Evolutionary conservation across 225 moss, liverwort and hornwort genomes (phyloP), one percentile per base, ranked within the genome.

Genomic region (Straminergon stramineum): DNA sequence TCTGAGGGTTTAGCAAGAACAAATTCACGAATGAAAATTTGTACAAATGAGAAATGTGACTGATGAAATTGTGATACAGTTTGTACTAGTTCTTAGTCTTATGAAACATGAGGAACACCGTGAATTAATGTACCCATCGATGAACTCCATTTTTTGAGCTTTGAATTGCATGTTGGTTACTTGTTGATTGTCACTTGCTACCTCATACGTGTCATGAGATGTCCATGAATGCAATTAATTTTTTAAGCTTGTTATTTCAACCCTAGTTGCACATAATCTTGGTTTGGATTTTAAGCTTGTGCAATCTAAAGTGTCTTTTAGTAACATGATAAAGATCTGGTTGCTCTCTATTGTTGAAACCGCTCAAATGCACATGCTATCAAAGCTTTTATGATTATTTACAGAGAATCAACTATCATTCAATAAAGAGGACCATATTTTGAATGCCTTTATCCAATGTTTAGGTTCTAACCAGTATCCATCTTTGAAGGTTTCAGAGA

Each of bases 401-500:
- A 20, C 3, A 74, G 10, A 65, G 34, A 69, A 61, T 52, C 32
- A 52, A 18, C 23, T 60, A 26, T 35, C 8, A 58, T 51, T 67
- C 24, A 65, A 37, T 86, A 15, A 8, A 55, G 41, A 81, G 5
- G 48, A 51, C 10, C 43, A 17, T 81, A 39, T 34, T 60, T 66
- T 85, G 11, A 58, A 28, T 75, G 81, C 67, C 1, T 85, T 82
- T 53, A 55, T 22, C 15, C 18, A 70, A 61, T 82, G 77, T 87
- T 75, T 66, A 88, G 70, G 77, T 77, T 88, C 83, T 91, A 91
- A 93, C 53, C 48, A 88, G n/a, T 92, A 68, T 84, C 82, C 89
- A 51, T 82, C 86, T 81, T 88, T 91, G 90, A 94, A 99, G 98
- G 94, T 95, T 91, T 92, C 90, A 94, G 94, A 94, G 89, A 91